Evolutionary conservation across 2,329 filamentous ascomycete species (phyloP).

Genomic region (Drechslerella coelobrocha): DNA sequence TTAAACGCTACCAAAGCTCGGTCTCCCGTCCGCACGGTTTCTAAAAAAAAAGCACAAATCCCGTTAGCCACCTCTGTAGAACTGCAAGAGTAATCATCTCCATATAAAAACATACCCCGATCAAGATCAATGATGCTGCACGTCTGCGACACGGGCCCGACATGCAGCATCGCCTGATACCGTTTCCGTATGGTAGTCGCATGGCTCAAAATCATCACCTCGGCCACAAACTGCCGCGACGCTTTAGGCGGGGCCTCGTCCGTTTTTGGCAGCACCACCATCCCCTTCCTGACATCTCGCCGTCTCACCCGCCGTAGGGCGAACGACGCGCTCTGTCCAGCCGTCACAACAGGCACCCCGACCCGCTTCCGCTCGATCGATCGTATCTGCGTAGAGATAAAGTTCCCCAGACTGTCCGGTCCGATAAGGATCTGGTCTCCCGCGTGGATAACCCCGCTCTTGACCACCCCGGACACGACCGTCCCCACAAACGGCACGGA

Average conservation of each 20-base stretch:
- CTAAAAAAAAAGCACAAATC: too few relatives aligned
- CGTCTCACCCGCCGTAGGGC: conserved; percentile 84
- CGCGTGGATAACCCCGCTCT: conserved; percentile 72
- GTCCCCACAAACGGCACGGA: conserved; percentile 97
- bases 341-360: conserved; percentile 81
- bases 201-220: conserved; percentile 92
- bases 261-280: conserved; percentile 89
- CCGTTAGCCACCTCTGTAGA: conserved; percentile 3
- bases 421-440: conserved; percentile 90
- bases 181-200: conserved; percentile 96
- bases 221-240: conserved; percentile 77
- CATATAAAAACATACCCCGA: conserved; percentile 63
- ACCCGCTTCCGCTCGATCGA: conserved; percentile 96
- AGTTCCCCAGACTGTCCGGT: conserved; percentile 88
- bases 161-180: conserved; percentile 98
- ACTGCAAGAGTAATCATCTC: not conserved
- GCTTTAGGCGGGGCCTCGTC: conserved; percentile 75
- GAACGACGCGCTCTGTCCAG: conserved; percentile 91
- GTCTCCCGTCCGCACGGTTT: conserved; percentile 89
- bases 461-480: conserved; percentile 92
- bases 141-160: conserved; percentile 92
- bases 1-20: conserved; percentile 92
- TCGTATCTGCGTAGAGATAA: conserved; percentile 82
- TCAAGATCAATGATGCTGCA: conserved; percentile 98
- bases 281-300: conserved; percentile 94